phyloP scores from a whole-genome alignment of 169 alveolate genomes.

The Cryptosporidium xiaoi region DNA sequence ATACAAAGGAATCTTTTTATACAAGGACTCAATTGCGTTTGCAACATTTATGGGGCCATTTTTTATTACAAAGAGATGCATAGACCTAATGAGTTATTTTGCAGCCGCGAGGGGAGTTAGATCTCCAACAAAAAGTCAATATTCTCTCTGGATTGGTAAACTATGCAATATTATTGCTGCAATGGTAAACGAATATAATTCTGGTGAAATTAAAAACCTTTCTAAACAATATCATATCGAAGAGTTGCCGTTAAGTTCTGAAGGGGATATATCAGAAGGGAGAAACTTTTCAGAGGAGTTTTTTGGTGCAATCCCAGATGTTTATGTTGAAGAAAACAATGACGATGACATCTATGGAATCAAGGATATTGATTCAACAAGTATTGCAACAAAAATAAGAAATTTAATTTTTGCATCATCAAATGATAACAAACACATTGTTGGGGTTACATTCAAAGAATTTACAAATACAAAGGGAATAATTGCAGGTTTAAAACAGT shows the following conservation, averaged over 20 bases:
- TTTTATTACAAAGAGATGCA: slow-evolving; percentile 62
- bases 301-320: not conserved
- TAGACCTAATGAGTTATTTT: slow-evolving; percentile 67
- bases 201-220: slow-evolving; percentile 41
- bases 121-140: slow-evolving; percentile 61
- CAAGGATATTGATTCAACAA: slow-evolving; percentile 32
- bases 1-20: slow-evolving; percentile 45
- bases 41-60: slow-evolving; percentile 74
- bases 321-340: not conserved
- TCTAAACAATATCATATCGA: slow-evolving; percentile 34
- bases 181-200: slow-evolving; percentile 46
- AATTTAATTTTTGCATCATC: slow-evolving; percentile 42
- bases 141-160: slow-evolving; percentile 41
- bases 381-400: slow-evolving; percentile 57
- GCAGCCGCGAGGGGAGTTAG: slow-evolving; percentile 71
- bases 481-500: slow-evolving; percentile 52
- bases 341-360: slow-evolving; percentile 21
- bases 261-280: slow-evolving; percentile 2
- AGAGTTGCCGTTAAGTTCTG: slow-evolving; percentile 21
- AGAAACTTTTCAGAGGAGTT: slow-evolving; percentile 7
- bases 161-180: slow-evolving; percentile 57
- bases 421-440: slow-evolving; percentile 45
- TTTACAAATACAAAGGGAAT: slow-evolving; percentile 37
- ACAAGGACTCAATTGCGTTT: slow-evolving; percentile 49
- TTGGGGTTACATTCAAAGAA: slow-evolving; percentile 36